phyloP scores from a whole-genome alignment of 345 rosid species.

The Gossypioides kirkii region DNA sequence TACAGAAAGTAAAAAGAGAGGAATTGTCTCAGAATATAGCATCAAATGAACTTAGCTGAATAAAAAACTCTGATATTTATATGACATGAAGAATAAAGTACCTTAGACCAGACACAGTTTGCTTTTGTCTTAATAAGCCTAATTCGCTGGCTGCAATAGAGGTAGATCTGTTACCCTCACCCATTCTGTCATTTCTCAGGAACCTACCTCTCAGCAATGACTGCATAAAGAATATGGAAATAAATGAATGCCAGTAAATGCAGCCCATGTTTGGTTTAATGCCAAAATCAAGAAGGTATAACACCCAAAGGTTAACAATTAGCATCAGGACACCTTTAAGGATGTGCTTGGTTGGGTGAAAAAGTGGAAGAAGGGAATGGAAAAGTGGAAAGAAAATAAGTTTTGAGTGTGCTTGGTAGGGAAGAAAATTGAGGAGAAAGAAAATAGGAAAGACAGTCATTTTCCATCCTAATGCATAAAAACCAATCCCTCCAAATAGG shows the following conservation, averaged over 20 bases:
- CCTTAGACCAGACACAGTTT: conserved; percentile 94
- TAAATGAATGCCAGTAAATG: not conserved
- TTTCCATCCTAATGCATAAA: no score
- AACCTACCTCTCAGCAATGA: conserved; percentile 91
- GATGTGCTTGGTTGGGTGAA: no score
- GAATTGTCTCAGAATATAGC: not conserved
- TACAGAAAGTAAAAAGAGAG: not conserved
- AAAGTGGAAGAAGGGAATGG: no score
- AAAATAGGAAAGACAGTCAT: no score
- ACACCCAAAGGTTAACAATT: not conserved
- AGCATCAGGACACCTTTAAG: not conserved
- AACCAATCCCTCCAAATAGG: no score
- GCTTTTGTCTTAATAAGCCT: conserved; percentile 83
- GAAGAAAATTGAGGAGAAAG: no score
- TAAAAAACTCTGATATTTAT: not conserved
- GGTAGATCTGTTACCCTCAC: conserved; percentile 48
- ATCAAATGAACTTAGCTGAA: not conserved
- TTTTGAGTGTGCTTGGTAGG: no score
- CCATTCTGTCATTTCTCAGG: conserved; percentile 68
- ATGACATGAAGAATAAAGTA: conserved; percentile 21
- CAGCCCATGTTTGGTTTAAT: not conserved
- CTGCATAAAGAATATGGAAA: conserved; percentile 35
- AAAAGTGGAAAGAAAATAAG: no score
- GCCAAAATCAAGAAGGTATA: not conserved
- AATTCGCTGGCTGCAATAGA: conserved; percentile 78